Evolutionary conservation across 2,329 filamentous ascomycete species (phyloP), one percentile per base, ranked within the genome.

Genomic region (Verticillium tricorpus): DNA sequence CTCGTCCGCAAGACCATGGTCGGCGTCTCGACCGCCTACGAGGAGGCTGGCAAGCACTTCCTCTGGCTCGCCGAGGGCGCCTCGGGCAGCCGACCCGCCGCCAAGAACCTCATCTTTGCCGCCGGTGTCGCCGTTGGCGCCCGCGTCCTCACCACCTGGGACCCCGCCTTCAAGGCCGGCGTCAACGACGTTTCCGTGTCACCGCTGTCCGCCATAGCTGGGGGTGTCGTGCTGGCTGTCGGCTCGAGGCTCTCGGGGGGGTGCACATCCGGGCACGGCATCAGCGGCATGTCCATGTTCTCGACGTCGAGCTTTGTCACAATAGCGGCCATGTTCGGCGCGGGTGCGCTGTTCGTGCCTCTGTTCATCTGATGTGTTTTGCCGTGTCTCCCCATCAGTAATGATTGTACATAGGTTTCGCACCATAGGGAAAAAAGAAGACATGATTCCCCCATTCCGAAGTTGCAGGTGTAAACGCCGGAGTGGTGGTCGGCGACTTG

Each of bases 251-350:
- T 89, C 60, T 87, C 84, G 0, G 87, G 86, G 1, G 88, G 88
- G 0, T 91, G 88, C 65, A 89, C 88, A 0, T 88, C 85, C 5
- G 88, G 88, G 0, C 88, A 91, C 70, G 88, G 88, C 0, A 86
- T 91, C 65, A 89, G 84, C 62, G 88, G 88, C 0, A 80, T 90
- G 69, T 83, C 84, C n/a, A 75, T 87, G 63, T 75, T 90, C 58
- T 86, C 83, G 0, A 73, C 83, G 4, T 83, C 86, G 11, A 90
- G 88, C 68, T 78, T 89, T 61, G 71, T 90, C 14, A 87, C 85
- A 0, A 85, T 89, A 28, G 80, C 73, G 2, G 75, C 80, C 5
- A 82, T 86, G 67, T 89, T 90, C 75, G 80, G 70, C 0, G 79
- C 79, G 0, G 87, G 85, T 3, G 37, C 58, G 69, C 57, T 70